These are phyloP conservation scores for Penicillium sp. DNA, from an alignment of 2,329 filamentous ascomycete genomes.

Conservation along the genomic window DNA sequence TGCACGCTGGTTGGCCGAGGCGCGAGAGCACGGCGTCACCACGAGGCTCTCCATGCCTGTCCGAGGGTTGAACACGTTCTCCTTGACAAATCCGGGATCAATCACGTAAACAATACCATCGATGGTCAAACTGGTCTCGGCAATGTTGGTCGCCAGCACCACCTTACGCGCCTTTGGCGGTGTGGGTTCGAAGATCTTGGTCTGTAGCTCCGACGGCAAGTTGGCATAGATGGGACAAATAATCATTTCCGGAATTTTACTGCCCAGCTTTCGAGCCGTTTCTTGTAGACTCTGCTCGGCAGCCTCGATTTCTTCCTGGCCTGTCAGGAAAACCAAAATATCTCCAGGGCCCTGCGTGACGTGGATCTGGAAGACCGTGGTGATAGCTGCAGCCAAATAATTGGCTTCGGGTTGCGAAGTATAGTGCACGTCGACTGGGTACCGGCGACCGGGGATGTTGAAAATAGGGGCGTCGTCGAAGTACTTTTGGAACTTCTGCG, in stretches of 20 bases:
- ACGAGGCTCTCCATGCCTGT: constrained; percentile 92
- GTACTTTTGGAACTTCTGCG: constrained; percentile 85
- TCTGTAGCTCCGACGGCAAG: constrained; percentile 82
- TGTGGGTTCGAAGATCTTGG: constrained; percentile 92
- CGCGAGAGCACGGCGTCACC: constrained; percentile 85
- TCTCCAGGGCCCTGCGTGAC: constrained; percentile 81
- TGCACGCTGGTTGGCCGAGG: constrained; percentile 87
- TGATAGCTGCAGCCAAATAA: constrained; percentile 86
- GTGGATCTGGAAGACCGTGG: constrained; percentile 93
- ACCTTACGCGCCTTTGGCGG: constrained; percentile 84
- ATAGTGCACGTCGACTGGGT: constrained; percentile 89
- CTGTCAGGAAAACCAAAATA: constrained; percentile 90
- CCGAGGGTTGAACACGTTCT: constrained; percentile 87
- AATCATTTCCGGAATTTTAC: constrained; percentile 79
- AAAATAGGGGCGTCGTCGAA: constrained; percentile 93
- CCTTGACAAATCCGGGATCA: constrained; percentile 91
- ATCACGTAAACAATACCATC: constrained; percentile 96
- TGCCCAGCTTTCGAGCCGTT: constrained; percentile 81
- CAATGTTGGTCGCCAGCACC: constrained; percentile 93
- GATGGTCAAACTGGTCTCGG: constrained; percentile 92
- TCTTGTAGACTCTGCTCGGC: constrained; percentile 81
- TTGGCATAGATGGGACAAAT: constrained; percentile 95
- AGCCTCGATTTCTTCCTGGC: constrained; percentile 92
- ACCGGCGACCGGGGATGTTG: constrained; percentile 85
- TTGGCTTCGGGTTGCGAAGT: constrained; percentile 89